Conservation (phyloP, 805 yeast genomes). For the Ogataea nitratoaversa region DNA sequence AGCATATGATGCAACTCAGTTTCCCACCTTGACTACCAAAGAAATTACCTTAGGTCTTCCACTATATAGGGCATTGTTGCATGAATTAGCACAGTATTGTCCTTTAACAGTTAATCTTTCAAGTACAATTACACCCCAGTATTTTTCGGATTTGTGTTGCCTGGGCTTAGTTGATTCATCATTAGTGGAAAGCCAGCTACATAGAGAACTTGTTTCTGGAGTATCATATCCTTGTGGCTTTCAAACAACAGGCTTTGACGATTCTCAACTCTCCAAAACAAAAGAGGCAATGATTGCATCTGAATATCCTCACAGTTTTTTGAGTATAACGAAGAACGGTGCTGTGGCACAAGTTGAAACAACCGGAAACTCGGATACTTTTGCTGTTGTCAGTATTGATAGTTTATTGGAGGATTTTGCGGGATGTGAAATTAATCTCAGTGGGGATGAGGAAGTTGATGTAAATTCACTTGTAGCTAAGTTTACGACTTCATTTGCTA, state of each 20-base stretch:
- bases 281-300: slow-evolving; percentile 44
- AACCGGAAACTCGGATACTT: slow-evolving; percentile 47
- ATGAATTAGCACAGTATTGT: slow-evolving; percentile 37
- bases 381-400: slow-evolving; percentile 34
- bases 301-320: slow-evolving; percentile 41
- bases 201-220: slow-evolving; percentile 49
- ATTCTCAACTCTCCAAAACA: slow-evolving; percentile 32
- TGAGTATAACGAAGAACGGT: slow-evolving; percentile 45
- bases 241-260: slow-evolving; percentile 15
- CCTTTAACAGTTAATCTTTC: slow-evolving; percentile 44
- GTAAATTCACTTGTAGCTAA: slow-evolving; percentile 5
- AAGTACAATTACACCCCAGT: slow-evolving; percentile 49
- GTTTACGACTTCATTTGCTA: background rate
- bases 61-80: slow-evolving; percentile 34
- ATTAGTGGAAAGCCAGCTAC: slow-evolving; percentile 44
- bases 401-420: background rate
- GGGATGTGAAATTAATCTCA: no score
- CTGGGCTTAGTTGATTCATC: slow-evolving; percentile 41
- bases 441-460: no score
- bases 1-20: slow-evolving; percentile 19
- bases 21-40: slow-evolving; percentile 11
- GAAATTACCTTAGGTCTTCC: slow-evolving; percentile 40
- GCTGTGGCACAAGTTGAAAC: slow-evolving; percentile 47
- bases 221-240: slow-evolving; percentile 48
- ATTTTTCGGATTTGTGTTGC: slow-evolving; percentile 43